Evolutionary conservation across 108 stramenopile species (phyloP).

Genomic region (Nitzschia sp.): DNA sequence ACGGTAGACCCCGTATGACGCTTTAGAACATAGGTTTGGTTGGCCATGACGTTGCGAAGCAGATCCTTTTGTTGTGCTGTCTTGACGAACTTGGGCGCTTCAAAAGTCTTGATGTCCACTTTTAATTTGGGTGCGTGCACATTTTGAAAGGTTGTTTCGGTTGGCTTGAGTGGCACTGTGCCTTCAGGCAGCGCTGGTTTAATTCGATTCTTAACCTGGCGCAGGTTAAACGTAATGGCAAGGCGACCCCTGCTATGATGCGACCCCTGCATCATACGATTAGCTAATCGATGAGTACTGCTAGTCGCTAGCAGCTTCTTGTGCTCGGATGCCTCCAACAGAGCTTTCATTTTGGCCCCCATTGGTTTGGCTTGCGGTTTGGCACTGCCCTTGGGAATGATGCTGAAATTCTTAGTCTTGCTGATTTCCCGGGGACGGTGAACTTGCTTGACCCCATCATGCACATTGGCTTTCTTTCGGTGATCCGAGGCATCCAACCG

Average conservation of each 20-base stretch:
- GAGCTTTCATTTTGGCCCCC: not conserved
- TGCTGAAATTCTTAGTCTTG: not conserved
- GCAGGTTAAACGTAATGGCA: not conserved
- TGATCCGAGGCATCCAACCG: slow-evolving; percentile 10
- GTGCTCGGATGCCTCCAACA: slow-evolving; percentile 15
- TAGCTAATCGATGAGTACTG: not conserved
- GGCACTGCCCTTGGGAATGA: not conserved
- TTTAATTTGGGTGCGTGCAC: slow-evolving; percentile 9
- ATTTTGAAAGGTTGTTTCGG: slow-evolving; percentile 22
- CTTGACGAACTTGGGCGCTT: slow-evolving; percentile 6
- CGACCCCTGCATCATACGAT: not conserved
- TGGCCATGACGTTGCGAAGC: not conserved
- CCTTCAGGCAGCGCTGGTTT: slow-evolving; percentile 4
- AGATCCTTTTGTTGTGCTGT: not conserved
- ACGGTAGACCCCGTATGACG: not conserved
- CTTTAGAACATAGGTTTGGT: slow-evolving; percentile 9
- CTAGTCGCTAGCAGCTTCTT: not conserved
- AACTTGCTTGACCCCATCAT: slow-evolving; percentile 1
- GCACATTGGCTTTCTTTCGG: not conserved
- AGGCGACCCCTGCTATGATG: not conserved
- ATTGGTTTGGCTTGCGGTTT: not conserved
- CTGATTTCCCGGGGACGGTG: not conserved
- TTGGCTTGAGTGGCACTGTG: not conserved
- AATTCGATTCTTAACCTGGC: slow-evolving; percentile 3
- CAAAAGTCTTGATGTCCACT: not conserved